These are phyloP conservation scores for Auriculariales sp. DNA, from an alignment of 768 basidiomycete genomes.

Conservation along the genomic window DNA sequence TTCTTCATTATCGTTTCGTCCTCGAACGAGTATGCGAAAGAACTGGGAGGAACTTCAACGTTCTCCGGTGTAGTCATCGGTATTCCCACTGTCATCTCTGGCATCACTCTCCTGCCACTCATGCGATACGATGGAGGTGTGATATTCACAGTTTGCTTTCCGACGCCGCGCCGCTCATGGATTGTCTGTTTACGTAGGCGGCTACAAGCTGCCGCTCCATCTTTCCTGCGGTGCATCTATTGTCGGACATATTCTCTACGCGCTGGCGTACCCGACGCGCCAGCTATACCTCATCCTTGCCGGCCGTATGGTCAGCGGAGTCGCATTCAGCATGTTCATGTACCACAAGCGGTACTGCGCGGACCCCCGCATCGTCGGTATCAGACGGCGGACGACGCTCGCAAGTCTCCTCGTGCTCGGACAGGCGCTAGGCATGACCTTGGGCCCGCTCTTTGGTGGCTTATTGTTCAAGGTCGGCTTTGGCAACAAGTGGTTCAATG, in stretches of 20 bases:
- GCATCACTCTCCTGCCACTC: conserved; percentile 40
- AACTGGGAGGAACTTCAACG: conserved; percentile 50
- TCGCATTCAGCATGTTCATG: conserved; percentile 44
- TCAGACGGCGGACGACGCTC: conserved; percentile 46
- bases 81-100: conserved; percentile 50
- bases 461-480: conserved; percentile 48
- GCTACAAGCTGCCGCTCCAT: conserved; percentile 38
- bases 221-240: conserved; percentile 38
- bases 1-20: conserved; percentile 63
- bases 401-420: conserved; percentile 50
- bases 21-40: conserved; percentile 43
- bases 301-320: conserved; percentile 48
- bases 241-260: conserved; percentile 45
- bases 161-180: conserved; percentile 11
- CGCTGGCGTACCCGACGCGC: conserved; percentile 40
- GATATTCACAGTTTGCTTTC: no score
- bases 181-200: conserved; percentile 17
- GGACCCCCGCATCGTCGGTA: conserved; percentile 52
- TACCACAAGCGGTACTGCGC: conserved; percentile 55
- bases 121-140: conserved; percentile 40
- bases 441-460: conserved; percentile 52
- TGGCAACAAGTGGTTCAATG: conserved; percentile 42
- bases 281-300: conserved; percentile 58
- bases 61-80: conserved; percentile 58
- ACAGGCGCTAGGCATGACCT: conserved; percentile 44